A percentile compares a stretch with the other conserved stretches of the same genome.
Evolutionary conservation across 139 green algal genomes (phyloP).

Genomic region (Chlamydomonas schloesseri): DNA sequence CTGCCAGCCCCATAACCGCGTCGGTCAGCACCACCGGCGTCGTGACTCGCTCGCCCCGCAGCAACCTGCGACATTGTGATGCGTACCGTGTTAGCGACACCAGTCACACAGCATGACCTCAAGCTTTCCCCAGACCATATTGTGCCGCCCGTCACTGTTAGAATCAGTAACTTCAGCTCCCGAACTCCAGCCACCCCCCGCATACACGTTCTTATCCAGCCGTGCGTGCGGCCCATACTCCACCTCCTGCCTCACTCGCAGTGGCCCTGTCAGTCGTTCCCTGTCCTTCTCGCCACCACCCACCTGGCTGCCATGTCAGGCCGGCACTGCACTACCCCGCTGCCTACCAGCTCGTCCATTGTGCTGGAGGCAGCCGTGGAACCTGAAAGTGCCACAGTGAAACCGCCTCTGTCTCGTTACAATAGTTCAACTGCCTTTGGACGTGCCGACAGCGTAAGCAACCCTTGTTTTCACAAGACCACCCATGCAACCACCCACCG

Average conservation of each 20-base stretch:
- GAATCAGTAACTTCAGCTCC: not conserved
- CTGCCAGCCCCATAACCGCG: not conserved
- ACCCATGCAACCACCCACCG: not conserved
- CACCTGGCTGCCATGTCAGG: too few species aligned
- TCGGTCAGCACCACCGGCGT: slow-evolving; percentile 29
- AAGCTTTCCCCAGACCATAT: slow-evolving; percentile 14
- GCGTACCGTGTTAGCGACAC: slow-evolving; percentile 1
- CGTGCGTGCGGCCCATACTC: too few species aligned
- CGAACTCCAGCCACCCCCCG: not conserved
- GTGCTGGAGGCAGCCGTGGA: not conserved
- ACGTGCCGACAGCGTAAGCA: too few species aligned
- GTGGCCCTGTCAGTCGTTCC: too few species aligned
- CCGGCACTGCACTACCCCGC: not conserved
- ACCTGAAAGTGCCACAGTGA: too few species aligned
- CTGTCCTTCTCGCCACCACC: too few species aligned
- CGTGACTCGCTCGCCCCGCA: slow-evolving; percentile 51
- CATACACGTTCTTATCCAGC: not conserved
- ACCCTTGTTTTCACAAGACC: too few species aligned
- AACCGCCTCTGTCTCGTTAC: too few species aligned
- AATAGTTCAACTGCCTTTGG: too few species aligned
- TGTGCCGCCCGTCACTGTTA: not conserved
- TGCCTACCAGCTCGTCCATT: slow-evolving; percentile 6
- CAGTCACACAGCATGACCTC: slow-evolving; percentile 46
- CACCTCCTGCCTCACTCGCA: too few species aligned
- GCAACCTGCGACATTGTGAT: slow-evolving; percentile 45